Evolutionary conservation across 2,329 filamentous ascomycete species (phyloP).

Genomic region (Arthrobotrys pseudoclavata): DNA sequence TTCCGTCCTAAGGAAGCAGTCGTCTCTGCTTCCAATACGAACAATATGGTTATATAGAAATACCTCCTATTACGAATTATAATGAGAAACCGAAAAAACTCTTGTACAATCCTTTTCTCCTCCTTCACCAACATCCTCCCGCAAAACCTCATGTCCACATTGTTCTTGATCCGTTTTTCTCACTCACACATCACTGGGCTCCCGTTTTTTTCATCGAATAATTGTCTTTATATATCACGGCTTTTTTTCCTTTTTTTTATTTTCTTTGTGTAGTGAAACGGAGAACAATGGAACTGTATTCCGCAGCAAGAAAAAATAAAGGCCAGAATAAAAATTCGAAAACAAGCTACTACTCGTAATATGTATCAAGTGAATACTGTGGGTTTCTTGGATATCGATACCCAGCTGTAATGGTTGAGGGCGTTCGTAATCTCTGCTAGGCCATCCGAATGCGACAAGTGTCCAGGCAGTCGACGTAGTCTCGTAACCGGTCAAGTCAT

Average conservation of each 20-base stretch:
- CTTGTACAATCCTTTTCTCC: conserved; percentile 34
- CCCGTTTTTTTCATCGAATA: conserved; percentile 37
- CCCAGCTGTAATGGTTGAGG: no score
- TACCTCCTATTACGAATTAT: conserved; percentile 24
- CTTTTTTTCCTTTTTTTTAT: conserved; percentile 37
- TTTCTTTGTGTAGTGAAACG: conserved; percentile 56
- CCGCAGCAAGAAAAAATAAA: conserved; percentile 32
- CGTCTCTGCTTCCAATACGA: not conserved
- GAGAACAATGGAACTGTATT: conserved; percentile 59
- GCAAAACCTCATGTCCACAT: conserved; percentile 25
- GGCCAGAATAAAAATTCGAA: conserved; percentile 11
- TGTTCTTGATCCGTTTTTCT: conserved; percentile 39
- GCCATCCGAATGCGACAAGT: no score
- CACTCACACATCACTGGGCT: conserved; percentile 50
- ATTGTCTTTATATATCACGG: conserved; percentile 59
- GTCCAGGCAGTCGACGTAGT: no score
- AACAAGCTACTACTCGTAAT: not conserved
- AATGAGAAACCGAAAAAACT: conserved; percentile 42
- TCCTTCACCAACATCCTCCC: conserved; percentile 2
- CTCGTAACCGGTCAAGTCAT: no score
- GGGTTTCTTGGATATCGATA: no score
- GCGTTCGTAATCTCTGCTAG: not conserved
- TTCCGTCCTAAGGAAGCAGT: conserved; percentile 7
- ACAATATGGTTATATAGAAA: conserved; percentile 40
- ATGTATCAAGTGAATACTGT: no score